Evolutionary conservation across 2,329 filamentous ascomycete species (phyloP).

Genomic region (Rutstroemia sydowiana): DNA sequence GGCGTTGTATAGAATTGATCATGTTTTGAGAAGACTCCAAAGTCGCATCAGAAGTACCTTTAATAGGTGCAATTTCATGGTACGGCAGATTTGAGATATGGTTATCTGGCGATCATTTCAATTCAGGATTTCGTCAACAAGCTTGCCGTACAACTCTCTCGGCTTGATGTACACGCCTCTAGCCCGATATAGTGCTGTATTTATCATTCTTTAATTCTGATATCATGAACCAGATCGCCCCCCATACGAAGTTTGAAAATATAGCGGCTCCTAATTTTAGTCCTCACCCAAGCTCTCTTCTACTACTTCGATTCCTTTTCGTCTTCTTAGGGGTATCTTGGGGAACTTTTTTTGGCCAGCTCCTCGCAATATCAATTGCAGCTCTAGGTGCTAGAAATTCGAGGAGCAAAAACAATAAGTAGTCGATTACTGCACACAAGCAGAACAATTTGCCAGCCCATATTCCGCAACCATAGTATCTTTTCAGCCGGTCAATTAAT

Average conservation of each 20-base stretch:
- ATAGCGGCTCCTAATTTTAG: neutral
- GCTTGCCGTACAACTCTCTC: too few relatives aligned
- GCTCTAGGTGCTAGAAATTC: conserved; percentile 82
- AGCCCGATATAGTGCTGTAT: neutral
- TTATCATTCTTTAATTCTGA: too few relatives aligned
- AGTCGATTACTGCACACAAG: conserved; percentile 88
- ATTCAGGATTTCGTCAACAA: too few relatives aligned
- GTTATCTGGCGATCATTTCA: too few relatives aligned
- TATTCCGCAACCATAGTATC: conserved; percentile 96
- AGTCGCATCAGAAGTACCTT: neutral
- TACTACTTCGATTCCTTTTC: conserved; percentile 1
- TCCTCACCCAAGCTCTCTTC: neutral
- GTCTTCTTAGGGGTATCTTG: neutral
- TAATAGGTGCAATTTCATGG: too few relatives aligned
- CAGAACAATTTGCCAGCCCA: conserved; percentile 99
- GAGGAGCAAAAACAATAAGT: conserved; percentile 78
- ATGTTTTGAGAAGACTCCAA: neutral
- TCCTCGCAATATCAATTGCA: conserved; percentile 79
- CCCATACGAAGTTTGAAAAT: neutral
- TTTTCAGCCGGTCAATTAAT: conserved; percentile 86
- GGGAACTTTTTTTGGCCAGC: conserved; percentile 74
- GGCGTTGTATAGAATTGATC: neutral
- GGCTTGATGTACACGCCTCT: too few relatives aligned
- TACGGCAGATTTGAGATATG: too few relatives aligned
- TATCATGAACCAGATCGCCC: neutral